phyloP scores from a whole-genome alignment of 2,329 filamentous ascomycete species.

The Zymoseptoria ardabiliae region DNA sequence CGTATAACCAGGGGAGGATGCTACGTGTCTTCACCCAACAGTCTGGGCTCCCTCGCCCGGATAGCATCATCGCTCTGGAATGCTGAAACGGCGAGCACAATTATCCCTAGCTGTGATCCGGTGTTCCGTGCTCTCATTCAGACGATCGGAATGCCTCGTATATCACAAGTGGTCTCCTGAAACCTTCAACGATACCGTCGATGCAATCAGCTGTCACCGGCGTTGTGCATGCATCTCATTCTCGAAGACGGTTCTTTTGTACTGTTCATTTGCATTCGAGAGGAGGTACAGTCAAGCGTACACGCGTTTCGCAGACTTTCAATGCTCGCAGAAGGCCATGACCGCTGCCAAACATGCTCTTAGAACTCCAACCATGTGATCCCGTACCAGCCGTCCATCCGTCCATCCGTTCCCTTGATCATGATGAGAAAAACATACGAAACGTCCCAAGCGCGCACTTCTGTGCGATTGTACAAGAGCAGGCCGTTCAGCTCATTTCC shows the following conservation, averaged over 20 bases:
- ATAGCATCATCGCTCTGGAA: too few species aligned
- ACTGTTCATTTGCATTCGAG: background rate
- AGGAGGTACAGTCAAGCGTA: background rate
- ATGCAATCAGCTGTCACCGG: background rate
- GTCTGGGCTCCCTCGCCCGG: too few species aligned
- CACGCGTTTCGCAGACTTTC: background rate
- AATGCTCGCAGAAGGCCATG: background rate
- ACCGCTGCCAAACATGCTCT: background rate
- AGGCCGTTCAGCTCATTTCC: background rate
- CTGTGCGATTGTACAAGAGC: background rate
- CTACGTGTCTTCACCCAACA: too few species aligned
- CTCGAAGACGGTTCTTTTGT: background rate
- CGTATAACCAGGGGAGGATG: too few species aligned
- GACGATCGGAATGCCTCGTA: too few species aligned
- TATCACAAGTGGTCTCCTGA: too few species aligned
- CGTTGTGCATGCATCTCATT: background rate
- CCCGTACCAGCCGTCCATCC: background rate
- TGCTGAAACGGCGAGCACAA: too few species aligned
- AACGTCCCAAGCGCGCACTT: background rate
- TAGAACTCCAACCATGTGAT: background rate
- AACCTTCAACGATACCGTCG: too few species aligned
- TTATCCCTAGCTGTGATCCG: too few species aligned
- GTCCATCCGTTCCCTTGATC: background rate
- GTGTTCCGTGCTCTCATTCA: too few species aligned
- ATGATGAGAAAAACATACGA: background rate